These are phyloP conservation scores for Coprinopsis strossmayeri DNA, from an alignment of 768 basidiomycete genomes.

Conservation along the genomic window DNA sequence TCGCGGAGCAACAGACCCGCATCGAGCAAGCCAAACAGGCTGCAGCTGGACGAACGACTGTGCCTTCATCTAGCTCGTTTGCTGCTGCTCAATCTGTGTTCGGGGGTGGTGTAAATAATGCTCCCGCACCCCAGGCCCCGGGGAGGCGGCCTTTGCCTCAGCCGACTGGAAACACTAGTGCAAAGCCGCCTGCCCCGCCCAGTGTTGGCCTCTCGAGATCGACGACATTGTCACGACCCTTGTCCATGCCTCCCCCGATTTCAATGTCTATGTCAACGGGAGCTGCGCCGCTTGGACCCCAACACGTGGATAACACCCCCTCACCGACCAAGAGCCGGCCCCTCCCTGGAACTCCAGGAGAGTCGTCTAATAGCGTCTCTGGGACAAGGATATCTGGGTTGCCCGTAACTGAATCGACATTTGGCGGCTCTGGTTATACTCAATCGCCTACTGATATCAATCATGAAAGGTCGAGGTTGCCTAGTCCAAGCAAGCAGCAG, in stretches of 20 bases:
- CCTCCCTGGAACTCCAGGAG: constrained; percentile 6
- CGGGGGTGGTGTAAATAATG: background rate
- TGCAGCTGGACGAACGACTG: background rate
- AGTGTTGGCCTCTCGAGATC: background rate
- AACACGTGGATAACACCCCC: background rate
- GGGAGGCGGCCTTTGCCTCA: background rate
- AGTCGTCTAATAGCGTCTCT: background rate
- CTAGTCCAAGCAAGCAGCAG: background rate
- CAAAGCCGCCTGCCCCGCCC: background rate
- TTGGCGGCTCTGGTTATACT: background rate
- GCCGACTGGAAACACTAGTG: background rate
- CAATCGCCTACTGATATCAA: background rate
- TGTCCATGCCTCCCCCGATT: constrained; percentile 8
- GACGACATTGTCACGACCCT: background rate
- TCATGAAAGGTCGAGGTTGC: background rate
- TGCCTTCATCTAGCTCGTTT: background rate
- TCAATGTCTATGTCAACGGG: background rate
- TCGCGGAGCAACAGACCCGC: constrained; percentile 1
- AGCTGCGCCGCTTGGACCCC: background rate
- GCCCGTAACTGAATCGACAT: background rate
- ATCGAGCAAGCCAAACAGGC: constrained; percentile 1
- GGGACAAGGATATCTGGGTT: constrained; percentile 8
- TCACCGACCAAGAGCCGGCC: constrained; percentile 9
- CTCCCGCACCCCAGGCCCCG: background rate
- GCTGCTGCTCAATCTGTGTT: background rate